These are phyloP conservation scores for Boletus reticulatus DNA, from an alignment of 768 basidiomycete species.

Conservation along the genomic window DNA sequence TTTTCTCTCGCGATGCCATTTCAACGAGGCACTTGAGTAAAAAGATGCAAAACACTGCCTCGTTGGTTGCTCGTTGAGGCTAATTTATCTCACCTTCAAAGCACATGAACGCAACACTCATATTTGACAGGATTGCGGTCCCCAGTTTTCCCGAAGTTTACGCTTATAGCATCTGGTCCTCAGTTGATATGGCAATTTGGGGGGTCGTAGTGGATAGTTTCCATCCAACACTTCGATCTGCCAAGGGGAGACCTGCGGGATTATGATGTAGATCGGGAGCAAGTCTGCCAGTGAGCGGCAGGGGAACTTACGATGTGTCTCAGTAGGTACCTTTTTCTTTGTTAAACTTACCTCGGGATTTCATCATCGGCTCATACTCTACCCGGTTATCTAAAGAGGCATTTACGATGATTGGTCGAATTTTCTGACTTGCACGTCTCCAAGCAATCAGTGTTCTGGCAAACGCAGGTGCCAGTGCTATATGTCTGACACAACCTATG, in stretches of 20 bases:
- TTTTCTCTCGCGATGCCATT: neutral
- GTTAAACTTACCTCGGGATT: neutral
- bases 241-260: too few species aligned
- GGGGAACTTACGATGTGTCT: neutral
- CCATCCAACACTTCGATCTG: too few species aligned
- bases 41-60: too few species aligned
- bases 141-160: neutral
- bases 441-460: neutral
- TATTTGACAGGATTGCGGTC: neutral
- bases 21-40: neutral
- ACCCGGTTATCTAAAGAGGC: neutral
- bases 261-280: neutral
- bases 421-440: neutral
- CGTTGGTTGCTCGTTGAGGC: neutral
- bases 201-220: neutral
- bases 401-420: neutral
- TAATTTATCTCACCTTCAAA: neutral
- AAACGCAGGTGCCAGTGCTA: neutral
- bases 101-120: neutral
- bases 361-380: neutral
- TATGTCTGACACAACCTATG: neutral
- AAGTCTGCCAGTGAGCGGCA: neutral
- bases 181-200: neutral
- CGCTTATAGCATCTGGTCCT: neutral
- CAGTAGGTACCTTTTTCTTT: too few species aligned